Base-by-base conservation (phyloP, 805 yeast genomes). In the Metschnikowia drakensbergensis region DNA sequence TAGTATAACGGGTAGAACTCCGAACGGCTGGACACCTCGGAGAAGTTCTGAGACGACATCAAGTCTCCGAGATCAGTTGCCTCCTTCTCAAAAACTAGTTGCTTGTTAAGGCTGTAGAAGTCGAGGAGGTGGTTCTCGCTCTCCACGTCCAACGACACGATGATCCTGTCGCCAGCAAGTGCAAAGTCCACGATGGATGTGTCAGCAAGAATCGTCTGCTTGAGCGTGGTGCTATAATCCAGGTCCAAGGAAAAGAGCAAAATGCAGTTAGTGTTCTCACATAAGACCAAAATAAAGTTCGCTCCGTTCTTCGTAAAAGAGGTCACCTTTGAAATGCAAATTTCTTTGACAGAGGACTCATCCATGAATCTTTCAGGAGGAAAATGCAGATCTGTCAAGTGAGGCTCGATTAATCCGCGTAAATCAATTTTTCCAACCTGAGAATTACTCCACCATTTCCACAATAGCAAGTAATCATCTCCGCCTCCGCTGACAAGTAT, bases 401-500 rank as follows among this genome's bases (percentile, higher is more conserved):
- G 77, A 26, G 64, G 59, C 48, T 61, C 61, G 6, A 71, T 47
- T 17, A 70, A 48, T 0, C 72, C 69, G 27, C 75, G 68, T 25
- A 85, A 67, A 23, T 80, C 75, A 39, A 84, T 71, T 46, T 74
- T 73, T 28, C 73, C 70, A 3, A 86, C 50, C 49, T 78, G 68
- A 13, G 72, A 61, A 26, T 72, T 69, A 10, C 67, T 61, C 46
- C 63, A 64, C 96, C 97, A 90, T 52, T 87, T 75, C 97, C 98
- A 92, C 17, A 82, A 63, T 51, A 79, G 73, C 9, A 94, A 60
- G 55, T 66, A 81, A 46, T 80, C 81, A 63, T 94, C 99, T 55
- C 99, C 99, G 32, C 99, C 99, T 3, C 85, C 98, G 61, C 94
- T 84, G 25, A 91, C 65, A 46, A 94, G 71, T 17, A 79, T 59